Evolutionary conservation across 768 basidiomycete genomes (phyloP).

Genomic region (Lentinula aciculospora): DNA sequence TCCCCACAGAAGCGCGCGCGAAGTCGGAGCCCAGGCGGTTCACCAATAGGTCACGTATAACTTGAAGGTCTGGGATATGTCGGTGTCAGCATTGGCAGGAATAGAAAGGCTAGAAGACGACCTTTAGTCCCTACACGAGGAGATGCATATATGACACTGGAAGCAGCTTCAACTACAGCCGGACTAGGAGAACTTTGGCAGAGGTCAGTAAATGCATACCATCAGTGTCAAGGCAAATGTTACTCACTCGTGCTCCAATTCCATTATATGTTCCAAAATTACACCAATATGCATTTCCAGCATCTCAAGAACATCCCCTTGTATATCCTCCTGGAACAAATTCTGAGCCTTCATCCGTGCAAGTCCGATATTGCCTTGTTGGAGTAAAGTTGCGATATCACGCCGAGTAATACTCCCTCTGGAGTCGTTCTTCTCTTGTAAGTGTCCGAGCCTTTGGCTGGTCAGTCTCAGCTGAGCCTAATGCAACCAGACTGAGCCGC

Average conservation of each 20-base stretch:
- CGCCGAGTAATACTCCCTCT: slow-evolving; percentile 54
- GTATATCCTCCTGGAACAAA: slow-evolving; percentile 55
- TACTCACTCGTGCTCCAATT: slow-evolving; percentile 47
- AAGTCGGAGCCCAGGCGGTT: slow-evolving; percentile 56
- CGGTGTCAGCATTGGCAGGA: slow-evolving; percentile 6
- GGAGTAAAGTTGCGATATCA: slow-evolving; percentile 64
- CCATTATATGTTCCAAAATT: slow-evolving; percentile 50
- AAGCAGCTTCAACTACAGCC: slow-evolving; percentile 56
- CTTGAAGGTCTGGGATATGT: slow-evolving; percentile 44
- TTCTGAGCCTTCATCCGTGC: slow-evolving; percentile 73
- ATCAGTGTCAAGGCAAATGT: not conserved
- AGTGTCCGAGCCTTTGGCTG: slow-evolving; percentile 59
- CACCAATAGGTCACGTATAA: slow-evolving; percentile 48
- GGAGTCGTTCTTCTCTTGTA: slow-evolving; percentile 67
- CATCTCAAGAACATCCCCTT: slow-evolving; percentile 57
- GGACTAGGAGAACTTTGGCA: slow-evolving; percentile 38
- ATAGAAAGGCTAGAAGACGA: slow-evolving; percentile 16
- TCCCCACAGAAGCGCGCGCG: slow-evolving; percentile 41
- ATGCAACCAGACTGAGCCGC: slow-evolving; percentile 3
- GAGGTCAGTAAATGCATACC: slow-evolving; percentile 5
- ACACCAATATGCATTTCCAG: slow-evolving; percentile 65
- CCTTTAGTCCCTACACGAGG: slow-evolving; percentile 56
- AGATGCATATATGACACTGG: slow-evolving; percentile 60
- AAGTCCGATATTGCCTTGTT: slow-evolving; percentile 52
- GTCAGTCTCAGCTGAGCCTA: slow-evolving; percentile 64